These are phyloP conservation scores for Chaetomium sp. DNA, from an alignment of 2,329 filamentous ascomycete genomes.

Conservation along the genomic window DNA sequence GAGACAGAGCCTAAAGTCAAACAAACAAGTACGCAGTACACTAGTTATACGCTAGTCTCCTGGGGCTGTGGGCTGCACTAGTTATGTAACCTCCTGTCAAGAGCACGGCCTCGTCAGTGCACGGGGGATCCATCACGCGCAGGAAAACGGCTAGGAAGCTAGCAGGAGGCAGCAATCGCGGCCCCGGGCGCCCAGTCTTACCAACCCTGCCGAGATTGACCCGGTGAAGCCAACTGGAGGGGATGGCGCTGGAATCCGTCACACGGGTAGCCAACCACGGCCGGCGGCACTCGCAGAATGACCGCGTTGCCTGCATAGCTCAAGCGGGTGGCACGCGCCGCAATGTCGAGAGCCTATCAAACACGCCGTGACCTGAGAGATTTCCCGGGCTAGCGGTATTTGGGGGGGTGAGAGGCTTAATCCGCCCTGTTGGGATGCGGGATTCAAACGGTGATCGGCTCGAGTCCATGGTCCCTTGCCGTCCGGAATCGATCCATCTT, in stretches of 20 bases:
- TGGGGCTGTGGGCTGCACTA: not conserved
- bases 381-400: not conserved
- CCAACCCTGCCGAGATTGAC: not conserved
- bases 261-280: constrained; percentile 4
- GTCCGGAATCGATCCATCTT: not conserved
- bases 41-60: no score
- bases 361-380: not conserved
- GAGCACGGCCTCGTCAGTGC: not conserved
- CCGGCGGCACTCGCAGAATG: not conserved
- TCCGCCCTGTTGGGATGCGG: not conserved
- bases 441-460: constrained; percentile 2
- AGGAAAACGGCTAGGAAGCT: not conserved
- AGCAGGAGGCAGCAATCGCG: not conserved
- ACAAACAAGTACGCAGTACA: no score
- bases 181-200: not conserved
- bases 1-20: not conserved
- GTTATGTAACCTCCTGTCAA: not conserved
- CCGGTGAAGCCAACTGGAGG: not conserved
- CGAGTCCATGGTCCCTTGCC: not conserved
- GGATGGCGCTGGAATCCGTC: not conserved
- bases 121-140: not conserved
- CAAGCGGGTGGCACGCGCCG: not conserved
- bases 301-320: not conserved
- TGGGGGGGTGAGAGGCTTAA: not conserved
- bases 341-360: not conserved